Conservation (phyloP, 768 basidiomycete species). For the Mrakia frigida region DNA sequence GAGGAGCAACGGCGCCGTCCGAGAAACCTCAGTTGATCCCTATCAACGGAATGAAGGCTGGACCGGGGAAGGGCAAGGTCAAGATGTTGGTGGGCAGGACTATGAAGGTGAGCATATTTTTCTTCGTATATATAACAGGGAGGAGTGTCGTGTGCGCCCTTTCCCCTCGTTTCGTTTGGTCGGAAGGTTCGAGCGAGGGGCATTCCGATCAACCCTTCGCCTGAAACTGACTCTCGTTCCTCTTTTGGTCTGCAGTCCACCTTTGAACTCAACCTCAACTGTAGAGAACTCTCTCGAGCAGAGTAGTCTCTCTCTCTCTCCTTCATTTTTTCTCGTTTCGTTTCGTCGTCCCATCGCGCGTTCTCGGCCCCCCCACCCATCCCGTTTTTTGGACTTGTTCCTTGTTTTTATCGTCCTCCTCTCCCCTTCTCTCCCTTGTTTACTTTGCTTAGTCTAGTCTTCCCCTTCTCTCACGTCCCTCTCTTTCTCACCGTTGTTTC, state of each 20-base stretch:
- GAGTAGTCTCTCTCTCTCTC: too few relatives aligned
- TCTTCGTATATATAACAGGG: background rate
- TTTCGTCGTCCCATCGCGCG: too few relatives aligned
- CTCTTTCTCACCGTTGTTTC: too few relatives aligned
- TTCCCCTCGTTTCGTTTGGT: too few relatives aligned
- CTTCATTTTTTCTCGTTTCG: too few relatives aligned
- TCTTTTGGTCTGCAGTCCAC: background rate
- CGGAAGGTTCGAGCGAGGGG: background rate
- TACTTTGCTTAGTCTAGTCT: too few relatives aligned
- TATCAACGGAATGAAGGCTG: slow-evolving; percentile 6
- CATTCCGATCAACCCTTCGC: background rate
- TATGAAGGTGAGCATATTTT: background rate
- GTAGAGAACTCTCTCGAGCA: background rate
- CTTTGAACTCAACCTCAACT: background rate
- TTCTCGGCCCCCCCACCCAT: too few relatives aligned
- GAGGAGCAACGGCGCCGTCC: background rate
- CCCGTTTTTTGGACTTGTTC: too few relatives aligned
- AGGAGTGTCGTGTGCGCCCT: background rate
- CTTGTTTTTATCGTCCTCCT: too few relatives aligned
- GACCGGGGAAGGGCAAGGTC: slow-evolving; percentile 2
- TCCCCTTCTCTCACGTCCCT: too few relatives aligned
- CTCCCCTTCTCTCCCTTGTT: too few relatives aligned
- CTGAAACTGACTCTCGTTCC: background rate
- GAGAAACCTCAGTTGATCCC: slow-evolving; percentile 1
- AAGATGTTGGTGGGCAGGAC: slow-evolving; percentile 2